Conservation (phyloP, 2,329 filamentous ascomycete genomes). For the Alternaria ventricosa region DNA sequence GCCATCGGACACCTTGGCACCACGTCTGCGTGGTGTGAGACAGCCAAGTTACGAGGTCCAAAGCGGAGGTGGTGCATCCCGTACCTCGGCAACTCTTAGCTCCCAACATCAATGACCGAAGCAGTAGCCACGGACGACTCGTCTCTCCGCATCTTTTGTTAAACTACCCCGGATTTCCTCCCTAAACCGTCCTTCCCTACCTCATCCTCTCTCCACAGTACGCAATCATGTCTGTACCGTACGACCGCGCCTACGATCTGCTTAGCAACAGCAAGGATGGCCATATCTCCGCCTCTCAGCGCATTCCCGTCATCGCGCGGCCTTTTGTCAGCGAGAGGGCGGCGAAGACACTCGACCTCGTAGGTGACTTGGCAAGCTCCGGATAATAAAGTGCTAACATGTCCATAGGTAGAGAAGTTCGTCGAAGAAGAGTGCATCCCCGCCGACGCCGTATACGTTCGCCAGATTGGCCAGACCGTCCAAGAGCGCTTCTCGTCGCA, state of each 20-base stretch:
- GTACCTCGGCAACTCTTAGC: conserved; percentile 36
- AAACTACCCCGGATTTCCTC: conserved; percentile 25
- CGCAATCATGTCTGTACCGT: conserved; percentile 40
- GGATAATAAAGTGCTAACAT: background rate
- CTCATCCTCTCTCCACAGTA: background rate
- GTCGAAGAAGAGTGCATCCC: conserved; percentile 87
- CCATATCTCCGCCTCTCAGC: conserved; percentile 57
- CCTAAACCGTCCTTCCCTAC: background rate
- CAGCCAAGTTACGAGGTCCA: background rate
- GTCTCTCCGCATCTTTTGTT: conserved; percentile 17
- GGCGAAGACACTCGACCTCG: conserved; percentile 80
- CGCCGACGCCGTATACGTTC: conserved; percentile 79
- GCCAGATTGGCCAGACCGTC: conserved; percentile 76
- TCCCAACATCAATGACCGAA: conserved; percentile 13
- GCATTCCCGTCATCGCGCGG: conserved; percentile 64
- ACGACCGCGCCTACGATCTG: conserved; percentile 32
- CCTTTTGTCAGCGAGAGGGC: conserved; percentile 82
- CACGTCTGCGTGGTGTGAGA: conserved; percentile 4
- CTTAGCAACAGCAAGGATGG: conserved; percentile 45
- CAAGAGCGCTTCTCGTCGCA: conserved; percentile 78
- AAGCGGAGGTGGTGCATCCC: conserved; percentile 13
- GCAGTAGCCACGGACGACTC: conserved; percentile 31
- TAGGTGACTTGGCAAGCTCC: conserved; percentile 40
- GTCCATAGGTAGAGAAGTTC: conserved; percentile 79
- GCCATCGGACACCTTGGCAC: background rate